Percentiles rank a stretch among this genome's conserved stretches.
Conservation (phyloP, 805 yeast genomes). For the Candida awuae region DNA sequence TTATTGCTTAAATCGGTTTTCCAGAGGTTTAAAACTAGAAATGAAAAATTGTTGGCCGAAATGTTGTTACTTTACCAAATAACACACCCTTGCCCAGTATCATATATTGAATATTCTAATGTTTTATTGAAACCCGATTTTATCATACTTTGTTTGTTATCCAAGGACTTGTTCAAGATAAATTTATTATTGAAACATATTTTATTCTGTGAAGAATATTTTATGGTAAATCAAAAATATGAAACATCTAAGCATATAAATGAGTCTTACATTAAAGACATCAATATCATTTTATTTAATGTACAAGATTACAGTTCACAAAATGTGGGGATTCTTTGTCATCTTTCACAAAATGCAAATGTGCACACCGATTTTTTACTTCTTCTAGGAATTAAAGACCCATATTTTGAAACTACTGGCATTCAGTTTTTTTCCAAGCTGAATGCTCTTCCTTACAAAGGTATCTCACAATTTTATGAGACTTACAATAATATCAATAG, state of each 20-base stretch:
- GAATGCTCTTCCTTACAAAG: too few species aligned
- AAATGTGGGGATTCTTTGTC: neutral
- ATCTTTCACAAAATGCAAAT: too few species aligned
- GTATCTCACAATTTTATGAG: too few species aligned
- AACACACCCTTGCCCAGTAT: too few species aligned
- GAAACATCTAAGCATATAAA: neutral
- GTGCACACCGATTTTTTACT: too few species aligned
- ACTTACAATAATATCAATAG: too few species aligned
- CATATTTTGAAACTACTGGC: too few species aligned
- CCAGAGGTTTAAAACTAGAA: neutral
- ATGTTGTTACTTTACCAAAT: too few species aligned
- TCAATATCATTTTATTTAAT: neutral
- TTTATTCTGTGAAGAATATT: constrained; percentile 32
- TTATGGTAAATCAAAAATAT: too few species aligned
- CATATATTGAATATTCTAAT: too few species aligned
- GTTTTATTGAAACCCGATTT: constrained; percentile 36
- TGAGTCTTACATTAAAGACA: neutral
- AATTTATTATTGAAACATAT: constrained; percentile 34
- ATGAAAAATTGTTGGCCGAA: neutral
- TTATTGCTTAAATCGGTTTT: neutral
- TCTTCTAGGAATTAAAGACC: too few species aligned
- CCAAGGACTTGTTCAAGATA: constrained; percentile 36
- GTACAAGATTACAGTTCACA: neutral
- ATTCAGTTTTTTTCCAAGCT: too few species aligned
- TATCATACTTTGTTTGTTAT: constrained; percentile 32